Base-by-base conservation (phyloP, 192 early-diverging fungal species). In the Gaertneriomyces sp. region DNA sequence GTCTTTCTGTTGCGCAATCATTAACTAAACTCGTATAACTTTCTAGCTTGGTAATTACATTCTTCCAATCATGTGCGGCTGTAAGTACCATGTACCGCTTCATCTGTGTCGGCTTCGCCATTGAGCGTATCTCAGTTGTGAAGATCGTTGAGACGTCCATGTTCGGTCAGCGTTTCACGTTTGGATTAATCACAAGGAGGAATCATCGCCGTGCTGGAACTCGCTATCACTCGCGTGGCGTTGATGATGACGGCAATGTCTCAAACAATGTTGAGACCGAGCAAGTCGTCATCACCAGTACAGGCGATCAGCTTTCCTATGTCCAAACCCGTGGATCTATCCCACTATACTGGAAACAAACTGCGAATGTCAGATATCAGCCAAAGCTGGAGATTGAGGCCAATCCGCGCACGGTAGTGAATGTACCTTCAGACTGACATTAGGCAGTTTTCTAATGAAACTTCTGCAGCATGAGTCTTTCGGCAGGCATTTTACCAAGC, bases 231-330 rank as follows among this genome's bases (percentile, higher is more conserved):
- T 89, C 90, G 41, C 88, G 97, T 53, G 95, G 97, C 61, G 86
- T 96, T 33, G 95, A 99, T 71, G 84, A 81, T 47, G 61, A 90
- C 4, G 97, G 95, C 38, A 88, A 96, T 68, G 95, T 97, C 41
- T 91, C 97, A 44, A 99, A 99, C 75, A 97, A 86, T 74, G 92
- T 93, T 7, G 97, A 99, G 78, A 98, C 94, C 4, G 95, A 99
- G 71, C 95, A 97, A 80, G 78, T 98, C 53, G 82, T 93, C 6
- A 74, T 88, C 57, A 81, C 81, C 54, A 85, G 85, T 33, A 74
- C 77, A 9, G 73, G 74, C 33, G 83, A 91, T 52, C 56, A 89
- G 63, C 44, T 47, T 7, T 84, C 93, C 1, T 93, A 93, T 78
- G 89, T 97, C 41, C 95, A 99, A 69, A 91, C 90, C 20, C 87